Evolutionary conservation across 495 filamentous ascomycete genomes (phyloP).

Genomic region (Opeltia flavorubescens): DNA sequence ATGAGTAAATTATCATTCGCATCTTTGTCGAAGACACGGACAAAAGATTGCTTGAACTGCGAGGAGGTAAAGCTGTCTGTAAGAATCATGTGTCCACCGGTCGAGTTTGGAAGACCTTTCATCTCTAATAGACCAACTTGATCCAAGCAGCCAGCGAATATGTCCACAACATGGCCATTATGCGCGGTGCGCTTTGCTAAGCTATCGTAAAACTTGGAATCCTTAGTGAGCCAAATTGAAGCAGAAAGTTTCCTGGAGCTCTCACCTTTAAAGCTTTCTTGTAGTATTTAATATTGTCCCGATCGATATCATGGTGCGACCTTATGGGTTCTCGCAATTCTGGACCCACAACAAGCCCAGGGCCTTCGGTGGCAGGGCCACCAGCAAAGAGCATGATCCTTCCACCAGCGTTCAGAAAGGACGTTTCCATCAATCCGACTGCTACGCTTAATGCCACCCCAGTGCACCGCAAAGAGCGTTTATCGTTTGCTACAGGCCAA

Average conservation of each 20-base stretch:
- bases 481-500: slow-evolving; percentile 94
- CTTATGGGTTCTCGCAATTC: slow-evolving; percentile 94
- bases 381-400: slow-evolving; percentile 97
- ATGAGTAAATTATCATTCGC: slow-evolving; percentile 85
- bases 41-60: slow-evolving; percentile 99
- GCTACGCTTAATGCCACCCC: slow-evolving; percentile 94
- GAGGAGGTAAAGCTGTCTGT: slow-evolving; percentile 99
- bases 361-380: slow-evolving; percentile 89
- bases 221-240: slow-evolving; percentile 4
- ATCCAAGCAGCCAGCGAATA: slow-evolving; percentile 96
- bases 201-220: slow-evolving; percentile 80
- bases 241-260: slow-evolving; percentile 5
- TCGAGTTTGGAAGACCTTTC: slow-evolving; percentile 94
- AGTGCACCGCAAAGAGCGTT: slow-evolving; percentile 82
- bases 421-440: slow-evolving; percentile 79
- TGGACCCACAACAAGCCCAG: slow-evolving; percentile 93
- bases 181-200: slow-evolving; percentile 93
- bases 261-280: slow-evolving; percentile 95
- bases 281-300: slow-evolving; percentile 98
- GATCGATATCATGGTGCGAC: slow-evolving; percentile 97
- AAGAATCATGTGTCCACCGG: slow-evolving; percentile 94
- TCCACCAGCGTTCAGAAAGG: slow-evolving; percentile 88
- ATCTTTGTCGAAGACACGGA: slow-evolving; percentile 95
- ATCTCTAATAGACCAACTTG: slow-evolving; percentile 97
- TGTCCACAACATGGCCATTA: slow-evolving; percentile 94